Conservation (phyloP, 495 filamentous ascomycete genomes). For the Aspergillus heteromorphus region DNA sequence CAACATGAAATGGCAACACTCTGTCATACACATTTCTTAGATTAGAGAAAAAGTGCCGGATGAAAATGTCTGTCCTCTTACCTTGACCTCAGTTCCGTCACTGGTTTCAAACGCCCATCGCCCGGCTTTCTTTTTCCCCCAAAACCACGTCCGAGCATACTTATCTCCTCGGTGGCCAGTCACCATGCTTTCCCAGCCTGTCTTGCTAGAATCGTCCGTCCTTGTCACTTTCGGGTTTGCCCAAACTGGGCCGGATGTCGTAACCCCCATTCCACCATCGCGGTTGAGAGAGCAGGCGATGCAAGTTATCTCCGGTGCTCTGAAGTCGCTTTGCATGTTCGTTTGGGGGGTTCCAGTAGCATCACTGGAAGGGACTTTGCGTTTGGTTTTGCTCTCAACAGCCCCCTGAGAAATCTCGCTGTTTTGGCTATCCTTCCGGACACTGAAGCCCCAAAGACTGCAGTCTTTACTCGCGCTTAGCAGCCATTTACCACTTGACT, state of each 20-base stretch:
- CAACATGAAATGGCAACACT: conserved; percentile 84
- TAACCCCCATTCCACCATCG: conserved; percentile 83
- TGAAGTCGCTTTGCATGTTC: conserved; percentile 57
- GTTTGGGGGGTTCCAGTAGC: conserved; percentile 34
- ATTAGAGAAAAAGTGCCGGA: not conserved
- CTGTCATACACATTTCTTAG: conserved; percentile 22
- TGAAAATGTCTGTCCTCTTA: conserved; percentile 15
- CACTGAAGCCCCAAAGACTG: conserved; percentile 91
- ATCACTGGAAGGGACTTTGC: conserved; percentile 39
- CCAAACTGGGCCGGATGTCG: conserved; percentile 70
- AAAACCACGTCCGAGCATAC: conserved; percentile 92
- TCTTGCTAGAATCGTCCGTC: conserved; percentile 60
- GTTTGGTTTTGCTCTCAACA: conserved; percentile 77
- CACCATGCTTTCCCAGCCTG: conserved; percentile 94
- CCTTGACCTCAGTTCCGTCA: conserved; percentile 74
- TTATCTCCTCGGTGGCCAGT: conserved; percentile 88
- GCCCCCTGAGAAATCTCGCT: conserved; percentile 87
- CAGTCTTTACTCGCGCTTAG: conserved; percentile 82
- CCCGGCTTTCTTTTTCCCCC: conserved; percentile 87
- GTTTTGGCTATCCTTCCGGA: conserved; percentile 90
- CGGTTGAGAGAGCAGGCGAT: conserved; percentile 87
- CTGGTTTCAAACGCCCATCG: conserved; percentile 87
- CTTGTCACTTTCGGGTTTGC: conserved; percentile 56
- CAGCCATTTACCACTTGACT: conserved; percentile 87
- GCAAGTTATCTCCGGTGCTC: conserved; percentile 82